Base-by-base conservation (phyloP, 176 grass and related monocot species). In the Ananas comosus region DNA sequence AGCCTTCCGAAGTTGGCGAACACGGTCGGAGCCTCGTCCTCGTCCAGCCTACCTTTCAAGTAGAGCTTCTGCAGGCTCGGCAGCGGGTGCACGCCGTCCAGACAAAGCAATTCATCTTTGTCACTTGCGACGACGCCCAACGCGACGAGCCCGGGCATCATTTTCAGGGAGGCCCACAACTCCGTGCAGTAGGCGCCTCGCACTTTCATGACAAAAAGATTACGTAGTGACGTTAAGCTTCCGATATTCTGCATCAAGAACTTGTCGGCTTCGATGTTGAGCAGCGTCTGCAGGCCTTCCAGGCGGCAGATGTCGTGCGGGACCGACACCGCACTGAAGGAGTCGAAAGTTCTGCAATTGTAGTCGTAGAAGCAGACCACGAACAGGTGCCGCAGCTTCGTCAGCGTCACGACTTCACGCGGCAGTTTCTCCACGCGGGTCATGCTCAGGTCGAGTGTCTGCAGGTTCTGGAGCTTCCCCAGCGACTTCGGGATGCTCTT, bases 321-420 rank as follows among this genome's bases (percentile, higher is more conserved):
- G 11, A 83, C 48, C 16, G 72, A 65, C 48, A 74, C 76, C 10
- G 68, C 56, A 51, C 49, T 12, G 0, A 74, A 25, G 47, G 29
- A 76, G 50, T 88, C 9, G 17, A 83, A 64, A 57, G 61, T 13
- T 56, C 53, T 56, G 4, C 53, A 14, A 0, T 56, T 0, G 1
- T 1, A 1, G 16, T 58, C 1, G 2, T 17, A 8, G 8, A 0
- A 58, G 1, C 16, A 21, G 4, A 9, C 0, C 13, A 58, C 9
- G 19, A 59, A 42, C 33, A 84, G 50, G 79, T 88, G 69, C 1
- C 81, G 69, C n/a, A 88, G 75, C 17, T 81, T 84, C 64, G 68
- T 70, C 13, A 88, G 25, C 64, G 53, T 18, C 19, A 56, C 70
- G 51, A 88, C 65, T 80, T 84, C 81, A 12, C 14, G 3, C 0